Conservation (phyloP, 805 yeast genomes). For the Myxozyma neotropica region DNA sequence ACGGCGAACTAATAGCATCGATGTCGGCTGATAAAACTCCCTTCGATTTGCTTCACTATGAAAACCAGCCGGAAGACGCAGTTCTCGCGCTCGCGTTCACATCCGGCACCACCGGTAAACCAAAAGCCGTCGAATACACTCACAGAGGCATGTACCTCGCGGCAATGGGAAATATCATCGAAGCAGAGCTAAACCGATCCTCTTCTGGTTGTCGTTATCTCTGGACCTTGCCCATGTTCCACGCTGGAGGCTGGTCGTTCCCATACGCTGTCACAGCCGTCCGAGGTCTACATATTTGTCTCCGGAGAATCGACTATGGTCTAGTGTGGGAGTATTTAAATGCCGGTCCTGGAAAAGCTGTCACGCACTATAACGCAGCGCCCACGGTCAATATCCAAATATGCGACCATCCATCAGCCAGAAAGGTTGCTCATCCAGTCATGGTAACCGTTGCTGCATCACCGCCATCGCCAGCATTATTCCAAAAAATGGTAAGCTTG, state of each 20-base stretch:
- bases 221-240: slow-evolving; percentile 47
- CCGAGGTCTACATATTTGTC: slow-evolving; percentile 43
- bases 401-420: slow-evolving; percentile 40
- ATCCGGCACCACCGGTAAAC: slow-evolving; percentile 45
- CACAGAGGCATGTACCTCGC: slow-evolving; percentile 43
- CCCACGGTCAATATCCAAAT: slow-evolving; percentile 45
- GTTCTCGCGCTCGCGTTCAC: slow-evolving; percentile 39
- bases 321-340: slow-evolving; percentile 42
- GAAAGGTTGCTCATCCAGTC: slow-evolving; percentile 37
- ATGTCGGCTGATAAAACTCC: slow-evolving; percentile 13
- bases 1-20: slow-evolving; percentile 18
- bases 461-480: slow-evolving; percentile 44
- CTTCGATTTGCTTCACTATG: slow-evolving; percentile 24
- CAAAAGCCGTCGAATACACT: slow-evolving; percentile 46
- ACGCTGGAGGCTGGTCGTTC: slow-evolving; percentile 46
- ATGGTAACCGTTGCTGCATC: slow-evolving; percentile 45
- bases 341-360: slow-evolving; percentile 33
- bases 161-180: slow-evolving; percentile 41
- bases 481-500: slow-evolving; percentile 41
- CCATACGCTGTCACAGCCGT: slow-evolving; percentile 46
- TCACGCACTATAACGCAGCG: slow-evolving; percentile 45
- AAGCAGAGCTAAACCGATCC: slow-evolving; percentile 40
- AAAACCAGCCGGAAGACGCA: slow-evolving; percentile 30
- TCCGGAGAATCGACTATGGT: slow-evolving; percentile 42
- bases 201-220: slow-evolving; percentile 41